Base-by-base conservation (phyloP, 106 monocot genomes). In the Platanthera zijinensis region DNA sequence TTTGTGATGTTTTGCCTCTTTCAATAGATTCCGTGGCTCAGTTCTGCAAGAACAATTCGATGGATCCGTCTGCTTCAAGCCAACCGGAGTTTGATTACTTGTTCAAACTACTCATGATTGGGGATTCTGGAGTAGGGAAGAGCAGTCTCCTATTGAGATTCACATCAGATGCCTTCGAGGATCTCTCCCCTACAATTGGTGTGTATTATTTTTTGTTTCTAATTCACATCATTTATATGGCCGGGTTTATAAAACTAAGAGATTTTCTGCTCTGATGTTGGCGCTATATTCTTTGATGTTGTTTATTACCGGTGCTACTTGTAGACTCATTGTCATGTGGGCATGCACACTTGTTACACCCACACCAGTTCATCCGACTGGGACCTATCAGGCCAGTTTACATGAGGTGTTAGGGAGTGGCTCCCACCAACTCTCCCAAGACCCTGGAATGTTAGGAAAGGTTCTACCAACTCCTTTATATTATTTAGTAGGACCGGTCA, bases 131-230 rank as follows among this genome's bases (percentile, higher is more conserved):
- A 25, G 96, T 96, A 28, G 96, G 96, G 66, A 96, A 96, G 87
- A 96, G 96, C 57, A 93, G 93, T 59, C 81, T 96, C 52, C 80
- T 96, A 21, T 57, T 96, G 22, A 83, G 96, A 64, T 96, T 96
- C 83, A 96, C 90, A 48, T 78, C 96, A 7, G 87, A 93, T 56
- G 85, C 88, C 5, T 96, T 96, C 63, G 96, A 96, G n/a, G 96
- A 96, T 80, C 90, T 96, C 14, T 96, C 96, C 48, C 96, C 96
- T 12, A 96, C 96, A 0, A 96, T 96, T 51, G 96, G 96, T 96
- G 48, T 48, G 70, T 66, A 18, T 11, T 32, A 11, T 66, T 10
- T 7, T 10, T 30, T 10, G 66, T 66, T 66, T 66, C 12, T 66
- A 3, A 3, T 66, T n/a, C n/a, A 66, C 25, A 30, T 25, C 1